Base-by-base conservation (phyloP, 345 rosid species). In the Ceriops zippeliana region DNA sequence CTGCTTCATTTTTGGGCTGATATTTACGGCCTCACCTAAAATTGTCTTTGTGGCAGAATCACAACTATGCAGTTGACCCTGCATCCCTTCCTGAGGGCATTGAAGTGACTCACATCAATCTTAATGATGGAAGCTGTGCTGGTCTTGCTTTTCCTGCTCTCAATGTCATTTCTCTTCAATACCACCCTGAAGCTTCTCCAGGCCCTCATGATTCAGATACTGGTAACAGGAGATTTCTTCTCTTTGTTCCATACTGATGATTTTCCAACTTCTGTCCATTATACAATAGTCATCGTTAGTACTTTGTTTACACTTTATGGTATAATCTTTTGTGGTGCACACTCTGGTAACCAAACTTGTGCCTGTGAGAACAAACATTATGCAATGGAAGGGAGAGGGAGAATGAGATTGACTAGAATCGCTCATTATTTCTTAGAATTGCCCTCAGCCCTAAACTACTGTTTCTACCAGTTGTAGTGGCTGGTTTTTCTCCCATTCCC, bases 121-220 rank as follows among this genome's bases (percentile, higher is more conserved):
- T 96, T 61, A 92, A 96, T 34, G 97, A 96, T 58, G 92, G 86
- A 74, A 96, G 96, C 84, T 96, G 97, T 71, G 99, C 99, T 1
- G 96, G 99, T 66, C 95, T 92, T 61, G 88, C 96, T 37, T 96
- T 73, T 78, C 90, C 97, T 6, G 86, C 86, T 0, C 77, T 86
- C 78, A 85, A 86, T 64, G 74, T 84, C 63, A 90, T 96, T 95
- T 90, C 99, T 63, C 97, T 92, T 66, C 97, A 96, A 73, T 96
- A 92, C 76, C 99, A 92, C 61, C 99, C 98, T 1, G 99, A 92
- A 73, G 99, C 98, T 57, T 92, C 97, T 42, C 99, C 99, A 4
- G 98, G 96, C 64, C 99, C 98, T 53, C 98, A 89, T 68, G 99
- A 95, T 81, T 95, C 99, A 21, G 99, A 96, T 68, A 34, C 74